phyloP scores from a whole-genome alignment of 208 protist genomes.

The Zelonia costaricensis region DNA sequence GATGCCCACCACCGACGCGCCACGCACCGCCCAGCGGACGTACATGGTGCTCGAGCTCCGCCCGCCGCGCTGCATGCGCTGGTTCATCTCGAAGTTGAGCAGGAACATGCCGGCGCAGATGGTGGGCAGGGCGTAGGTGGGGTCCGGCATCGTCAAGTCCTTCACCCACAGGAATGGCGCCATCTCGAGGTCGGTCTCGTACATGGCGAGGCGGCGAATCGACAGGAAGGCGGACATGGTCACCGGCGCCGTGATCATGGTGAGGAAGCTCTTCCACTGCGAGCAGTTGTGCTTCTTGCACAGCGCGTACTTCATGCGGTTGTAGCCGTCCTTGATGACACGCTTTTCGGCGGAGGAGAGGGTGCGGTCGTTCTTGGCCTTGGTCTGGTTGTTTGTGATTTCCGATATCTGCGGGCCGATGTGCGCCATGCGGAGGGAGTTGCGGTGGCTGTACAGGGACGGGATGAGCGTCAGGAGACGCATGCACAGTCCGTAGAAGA shows the following conservation, averaged over 20 bases:
- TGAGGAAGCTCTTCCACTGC: conserved; percentile 82
- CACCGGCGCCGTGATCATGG: conserved; percentile 71
- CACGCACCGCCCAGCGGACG: conserved; percentile 78
- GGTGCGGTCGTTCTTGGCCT: conserved; percentile 79
- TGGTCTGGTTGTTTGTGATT: conserved; percentile 78
- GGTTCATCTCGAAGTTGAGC: conserved; percentile 88
- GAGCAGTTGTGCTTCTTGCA: conserved; percentile 83
- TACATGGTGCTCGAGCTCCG: conserved; percentile 77
- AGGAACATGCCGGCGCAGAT: conserved; percentile 88
- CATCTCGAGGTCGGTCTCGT: conserved; percentile 85
- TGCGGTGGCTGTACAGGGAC: conserved; percentile 83
- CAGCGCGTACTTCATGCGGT: conserved; percentile 84
- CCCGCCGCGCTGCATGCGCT: conserved; percentile 83
- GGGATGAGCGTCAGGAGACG: conserved; percentile 77
- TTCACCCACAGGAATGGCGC: conserved; percentile 82
- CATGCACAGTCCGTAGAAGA: conserved; percentile 79
- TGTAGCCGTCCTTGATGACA: conserved; percentile 86
- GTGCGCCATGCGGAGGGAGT: conserved; percentile 74
- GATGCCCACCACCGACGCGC: conserved; percentile 59
- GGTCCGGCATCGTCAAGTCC: conserved; percentile 89
- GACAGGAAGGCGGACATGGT: conserved; percentile 87
- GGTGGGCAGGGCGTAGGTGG: conserved; percentile 71
- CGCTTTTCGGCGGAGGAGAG: conserved; percentile 82
- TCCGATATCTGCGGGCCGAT: conserved; percentile 78
- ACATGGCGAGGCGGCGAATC: conserved; percentile 77